Base-by-base conservation (phyloP, 2,329 filamentous ascomycete genomes). In the Cytospora paraplurivora region DNA sequence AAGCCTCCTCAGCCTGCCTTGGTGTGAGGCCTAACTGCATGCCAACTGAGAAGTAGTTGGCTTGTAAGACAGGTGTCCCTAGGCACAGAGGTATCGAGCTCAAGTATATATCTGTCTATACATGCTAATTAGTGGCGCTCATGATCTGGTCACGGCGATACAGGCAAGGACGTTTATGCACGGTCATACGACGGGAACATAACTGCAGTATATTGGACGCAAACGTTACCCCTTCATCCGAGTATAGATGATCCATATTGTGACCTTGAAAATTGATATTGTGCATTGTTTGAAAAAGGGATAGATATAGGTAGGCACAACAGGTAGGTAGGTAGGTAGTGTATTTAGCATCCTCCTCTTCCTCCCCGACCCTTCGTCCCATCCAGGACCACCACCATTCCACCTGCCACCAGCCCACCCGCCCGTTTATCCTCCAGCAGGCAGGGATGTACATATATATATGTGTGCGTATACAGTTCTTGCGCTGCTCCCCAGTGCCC, bases 241-340 rank as follows among this genome's bases (percentile, higher is more conserved):
- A 33, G 8, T 3, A 13, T 1, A 4, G 8, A 41, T 37, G n/a
- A 38, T 7, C 19, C 2, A 41, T 7, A 44, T 32, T 19, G 32
- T 12, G 4, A 27, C 27, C 27, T 50, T 38, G 12, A 32, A 49
- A 59, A 47, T 27, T 59, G 37, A 59, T 59, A 56, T 37, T 63
- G 62, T 47, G 51, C 59, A 53, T 63, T 59, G 41, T 32, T 51
- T 52, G 50, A 52, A 59, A 59, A 32, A 50, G 49, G 37, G 56
- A 52, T 61, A 61, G 53, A 61, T 55, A 53, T 35, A 61, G 33
- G 52, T 8, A 55, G 58, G 51, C 38, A 55, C 47, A 37, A 33
- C 34, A 63, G 49, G n/a, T 52, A 50, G 53, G 56, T 54, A 53
- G 37, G 47, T 51, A 44, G 27, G 27, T 27, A 27, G 27, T 27